phyloP scores from a whole-genome alignment of 2,329 filamentous ascomycete species.

The Coniosporium tulheliwenetii region DNA sequence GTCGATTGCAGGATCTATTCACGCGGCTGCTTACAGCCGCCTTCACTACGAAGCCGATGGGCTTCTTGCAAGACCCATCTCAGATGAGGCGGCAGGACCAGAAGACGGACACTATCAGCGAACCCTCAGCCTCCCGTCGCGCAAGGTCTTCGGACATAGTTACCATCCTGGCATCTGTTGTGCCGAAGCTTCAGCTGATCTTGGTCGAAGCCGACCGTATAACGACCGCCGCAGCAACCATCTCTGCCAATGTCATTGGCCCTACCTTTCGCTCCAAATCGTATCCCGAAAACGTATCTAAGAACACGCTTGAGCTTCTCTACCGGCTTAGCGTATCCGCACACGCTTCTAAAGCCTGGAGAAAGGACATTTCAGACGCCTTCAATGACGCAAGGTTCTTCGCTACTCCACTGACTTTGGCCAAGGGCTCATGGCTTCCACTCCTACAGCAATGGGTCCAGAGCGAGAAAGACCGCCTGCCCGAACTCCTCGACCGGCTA shows the following conservation, averaged over 20 bases:
- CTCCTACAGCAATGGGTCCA: constrained; percentile 72
- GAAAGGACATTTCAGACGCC: constrained; percentile 78
- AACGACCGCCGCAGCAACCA: constrained; percentile 57
- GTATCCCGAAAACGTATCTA: constrained; percentile 74
- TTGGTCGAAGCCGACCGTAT: constrained; percentile 78
- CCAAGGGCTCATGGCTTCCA: constrained; percentile 64
- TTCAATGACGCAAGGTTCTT: constrained; percentile 88
- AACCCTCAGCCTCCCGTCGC: constrained; percentile 9
- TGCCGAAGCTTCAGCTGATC: constrained; percentile 68
- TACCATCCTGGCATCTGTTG: constrained; percentile 60
- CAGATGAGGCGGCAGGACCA: constrained; percentile 12
- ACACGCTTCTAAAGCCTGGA: constrained; percentile 77
- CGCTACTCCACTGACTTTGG: constrained; percentile 46
- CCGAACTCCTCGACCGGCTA: constrained; percentile 65
- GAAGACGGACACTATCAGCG: not conserved
- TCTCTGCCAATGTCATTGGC: constrained; percentile 69
- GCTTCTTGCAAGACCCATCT: constrained; percentile 46
- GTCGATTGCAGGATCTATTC: constrained; percentile 59
- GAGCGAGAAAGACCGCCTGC: constrained; percentile 74
- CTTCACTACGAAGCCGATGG: constrained; percentile 75
- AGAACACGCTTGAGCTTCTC: constrained; percentile 54
- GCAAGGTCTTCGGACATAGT: constrained; percentile 50
- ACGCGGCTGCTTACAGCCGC: constrained; percentile 78
- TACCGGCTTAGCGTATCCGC: constrained; percentile 63
- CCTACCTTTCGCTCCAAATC: constrained; percentile 69